Evolutionary conservation across 2,329 filamentous ascomycete species (phyloP).

Genomic region (Hypoxylon sp.): DNA sequence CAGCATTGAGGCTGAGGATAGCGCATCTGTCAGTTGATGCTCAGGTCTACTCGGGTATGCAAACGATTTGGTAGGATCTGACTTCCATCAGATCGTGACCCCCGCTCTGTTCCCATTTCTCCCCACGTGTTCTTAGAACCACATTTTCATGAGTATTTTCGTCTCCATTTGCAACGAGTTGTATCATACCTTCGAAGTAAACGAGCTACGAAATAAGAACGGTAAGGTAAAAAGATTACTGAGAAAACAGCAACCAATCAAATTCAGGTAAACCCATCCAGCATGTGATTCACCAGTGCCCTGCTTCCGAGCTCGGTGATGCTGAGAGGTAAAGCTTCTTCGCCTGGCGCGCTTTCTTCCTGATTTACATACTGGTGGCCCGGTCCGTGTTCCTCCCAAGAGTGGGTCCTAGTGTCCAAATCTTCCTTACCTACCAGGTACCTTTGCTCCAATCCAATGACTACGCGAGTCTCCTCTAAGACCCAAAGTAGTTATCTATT

Average conservation of each 20-base stretch:
- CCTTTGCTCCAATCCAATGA: constrained; percentile 2
- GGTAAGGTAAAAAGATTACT: neutral
- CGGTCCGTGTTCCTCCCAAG: constrained; percentile 3
- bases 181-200: neutral
- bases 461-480: neutral
- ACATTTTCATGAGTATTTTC: neutral
- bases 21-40: neutral
- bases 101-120: neutral
- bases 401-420: neutral
- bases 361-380: neutral
- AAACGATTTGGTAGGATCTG: neutral
- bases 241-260: neutral
- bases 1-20: constrained; percentile 16
- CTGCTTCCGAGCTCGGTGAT: neutral
- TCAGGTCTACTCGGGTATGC: neutral
- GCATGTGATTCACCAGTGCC: neutral
- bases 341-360: constrained; percentile 8
- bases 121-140: neutral
- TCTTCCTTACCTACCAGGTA: constrained; percentile 2
- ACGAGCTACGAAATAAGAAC: neutral
- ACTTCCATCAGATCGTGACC: constrained; percentile 3
- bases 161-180: neutral
- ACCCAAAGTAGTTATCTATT: neutral
- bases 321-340: neutral
- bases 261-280: neutral